These are phyloP conservation scores for Myrica gale DNA, from an alignment of 306 rosid genomes.

Conservation along the genomic window DNA sequence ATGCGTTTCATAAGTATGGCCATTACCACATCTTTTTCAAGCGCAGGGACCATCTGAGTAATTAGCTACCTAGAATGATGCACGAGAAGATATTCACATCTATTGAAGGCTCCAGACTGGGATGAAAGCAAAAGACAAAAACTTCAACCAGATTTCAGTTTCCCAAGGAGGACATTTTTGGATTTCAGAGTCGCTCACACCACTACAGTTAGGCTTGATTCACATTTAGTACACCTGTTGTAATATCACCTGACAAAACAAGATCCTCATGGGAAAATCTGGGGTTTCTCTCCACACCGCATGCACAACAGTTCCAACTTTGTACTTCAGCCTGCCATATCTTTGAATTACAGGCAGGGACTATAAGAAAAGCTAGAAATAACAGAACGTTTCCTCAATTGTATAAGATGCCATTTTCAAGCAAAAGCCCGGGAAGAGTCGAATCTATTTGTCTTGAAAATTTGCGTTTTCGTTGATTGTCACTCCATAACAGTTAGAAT, in stretches of 20 bases:
- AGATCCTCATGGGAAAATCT: neutral
- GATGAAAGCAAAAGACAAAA: neutral
- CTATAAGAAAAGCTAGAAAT: neutral
- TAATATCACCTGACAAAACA: neutral
- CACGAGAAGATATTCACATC: neutral
- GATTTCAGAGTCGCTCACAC: conserved; percentile 2
- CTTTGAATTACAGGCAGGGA: neutral
- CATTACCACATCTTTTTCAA: neutral
- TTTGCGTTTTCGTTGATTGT: neutral
- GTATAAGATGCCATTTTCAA: neutral
- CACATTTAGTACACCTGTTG: neutral
- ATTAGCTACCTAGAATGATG: neutral
- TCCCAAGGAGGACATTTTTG: neutral
- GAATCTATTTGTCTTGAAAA: neutral
- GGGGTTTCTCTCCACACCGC: neutral
- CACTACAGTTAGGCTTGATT: neutral
- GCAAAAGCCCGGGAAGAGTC: neutral
- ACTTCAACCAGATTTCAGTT: conserved; percentile 3
- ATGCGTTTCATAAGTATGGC: neutral
- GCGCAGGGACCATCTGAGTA: conserved; percentile 14
- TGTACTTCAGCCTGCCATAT: neutral
- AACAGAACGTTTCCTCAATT: neutral
- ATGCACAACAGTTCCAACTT: neutral
- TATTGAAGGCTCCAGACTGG: neutral
- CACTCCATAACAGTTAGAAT: neutral